phyloP scores from a whole-genome alignment of 1,284 basidiomycete genomes.

The Irpex sp. region DNA sequence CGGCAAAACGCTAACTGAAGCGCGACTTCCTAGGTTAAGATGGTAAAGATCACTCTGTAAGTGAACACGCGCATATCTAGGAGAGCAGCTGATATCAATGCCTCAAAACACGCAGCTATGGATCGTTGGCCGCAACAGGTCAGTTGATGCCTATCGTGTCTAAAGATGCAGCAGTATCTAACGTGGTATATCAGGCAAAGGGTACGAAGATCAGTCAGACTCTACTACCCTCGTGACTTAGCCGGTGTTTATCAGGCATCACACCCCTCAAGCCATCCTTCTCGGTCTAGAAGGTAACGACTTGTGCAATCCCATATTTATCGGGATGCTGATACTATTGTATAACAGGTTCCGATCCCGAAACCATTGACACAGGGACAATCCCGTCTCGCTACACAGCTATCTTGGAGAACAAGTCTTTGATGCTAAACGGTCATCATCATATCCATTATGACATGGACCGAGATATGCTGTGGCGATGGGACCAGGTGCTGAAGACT shows the following conservation, averaged over 20 bases:
- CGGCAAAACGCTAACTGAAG: no score
- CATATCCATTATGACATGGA: conserved; percentile 88
- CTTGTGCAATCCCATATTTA: conserved; percentile 15
- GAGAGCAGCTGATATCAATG: not conserved
- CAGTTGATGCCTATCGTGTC: conserved; percentile 23
- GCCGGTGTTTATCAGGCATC: conserved; percentile 66
- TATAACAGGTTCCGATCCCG: conserved; percentile 75
- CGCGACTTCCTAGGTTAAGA: conserved; percentile 60
- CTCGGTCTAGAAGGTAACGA: conserved; percentile 86
- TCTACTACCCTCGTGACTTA: conserved; percentile 12
- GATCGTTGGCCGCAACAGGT: conserved; percentile 85
- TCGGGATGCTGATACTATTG: not conserved
- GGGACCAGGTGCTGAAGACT: conserved; percentile 84
- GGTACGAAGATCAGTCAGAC: conserved; percentile 49
- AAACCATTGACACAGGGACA: conserved; percentile 88
- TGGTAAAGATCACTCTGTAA: conserved; percentile 88
- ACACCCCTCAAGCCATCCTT: conserved; percentile 94
- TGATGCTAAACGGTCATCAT: conserved; percentile 81
- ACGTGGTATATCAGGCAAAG: conserved; percentile 70
- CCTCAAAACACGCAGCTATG: conserved; percentile 58
- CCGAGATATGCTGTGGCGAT: conserved; percentile 92
- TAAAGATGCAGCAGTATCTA: conserved; percentile 4
- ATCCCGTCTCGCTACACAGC: conserved; percentile 79
- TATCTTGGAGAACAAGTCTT: conserved; percentile 72
- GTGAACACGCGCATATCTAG: conserved; percentile 29